phyloP scores from a whole-genome alignment of 345 rosid species.

The Mangifera indica region DNA sequence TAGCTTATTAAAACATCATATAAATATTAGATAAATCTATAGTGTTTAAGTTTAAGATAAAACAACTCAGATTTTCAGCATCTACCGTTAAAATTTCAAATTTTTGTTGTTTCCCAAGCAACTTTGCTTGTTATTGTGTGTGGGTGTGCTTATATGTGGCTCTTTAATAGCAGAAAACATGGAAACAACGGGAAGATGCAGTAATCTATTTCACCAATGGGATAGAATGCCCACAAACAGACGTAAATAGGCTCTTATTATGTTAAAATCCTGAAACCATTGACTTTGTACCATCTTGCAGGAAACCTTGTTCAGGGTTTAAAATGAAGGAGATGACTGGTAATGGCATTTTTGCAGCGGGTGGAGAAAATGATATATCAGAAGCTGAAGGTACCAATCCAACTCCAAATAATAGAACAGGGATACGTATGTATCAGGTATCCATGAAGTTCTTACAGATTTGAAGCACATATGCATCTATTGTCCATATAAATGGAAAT shows the following conservation, averaged over 20 bases:
- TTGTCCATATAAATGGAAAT: background rate
- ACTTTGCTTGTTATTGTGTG: background rate
- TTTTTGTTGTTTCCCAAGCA: background rate
- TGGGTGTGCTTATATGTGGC: background rate
- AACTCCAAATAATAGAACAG: slow-evolving; percentile 49
- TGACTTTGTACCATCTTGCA: slow-evolving; percentile 23
- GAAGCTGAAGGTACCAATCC: slow-evolving; percentile 54
- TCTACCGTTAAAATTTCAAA: no score
- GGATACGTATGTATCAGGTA: slow-evolving; percentile 85
- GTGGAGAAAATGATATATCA: slow-evolving; percentile 47
- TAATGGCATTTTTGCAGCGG: slow-evolving; percentile 78
- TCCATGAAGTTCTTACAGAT: background rate
- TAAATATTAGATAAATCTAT: no score
- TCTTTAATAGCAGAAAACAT: background rate
- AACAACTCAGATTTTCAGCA: background rate
- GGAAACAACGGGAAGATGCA: background rate
- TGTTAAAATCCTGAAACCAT: slow-evolving; percentile 14
- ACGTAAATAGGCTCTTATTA: background rate
- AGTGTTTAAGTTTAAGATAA: no score
- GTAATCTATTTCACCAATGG: background rate
- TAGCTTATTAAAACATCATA: no score
- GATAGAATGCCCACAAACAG: background rate
- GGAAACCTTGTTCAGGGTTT: slow-evolving; percentile 92
- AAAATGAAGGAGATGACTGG: slow-evolving; percentile 97
- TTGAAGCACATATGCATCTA: background rate